Evolutionary conservation across 2,329 filamentous ascomycete genomes (phyloP), one percentile per base, ranked within the genome.

Genomic region (Alternaria sp.): DNA sequence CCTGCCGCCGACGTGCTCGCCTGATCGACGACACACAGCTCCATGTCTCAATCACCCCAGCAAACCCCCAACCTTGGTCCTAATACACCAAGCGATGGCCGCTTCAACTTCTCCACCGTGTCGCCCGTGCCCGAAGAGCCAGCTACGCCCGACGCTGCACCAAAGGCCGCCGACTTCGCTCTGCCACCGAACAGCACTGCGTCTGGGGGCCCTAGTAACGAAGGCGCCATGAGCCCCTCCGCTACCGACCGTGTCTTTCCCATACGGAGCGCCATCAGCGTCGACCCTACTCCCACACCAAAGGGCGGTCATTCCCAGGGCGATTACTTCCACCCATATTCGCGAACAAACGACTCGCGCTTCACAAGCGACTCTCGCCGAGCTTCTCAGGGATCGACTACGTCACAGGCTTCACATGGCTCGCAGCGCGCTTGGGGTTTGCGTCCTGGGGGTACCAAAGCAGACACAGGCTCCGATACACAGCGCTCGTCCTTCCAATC

Each of bases 241-340:
- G 70, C 79, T 5, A 75, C 81, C 50, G 86, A 94, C 72, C 86
- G 91, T 58, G 90, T 95, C 6, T 95, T 92, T 60, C 92, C 92
- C n/a, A 91, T 95, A 30, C 88, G 91, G 52, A 93, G 91, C n/a
- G 89, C 92, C 46, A 84, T 95, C 23, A 91, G 88, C 7, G 87
- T 94, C 44, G 89, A 92, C 69, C 87, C 81, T 2, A 84, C 81
- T 5, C 77, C 77, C 5, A 73, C 67, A 7, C 59, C 64, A 8
- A 64, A 62, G 47, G 50, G 73, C 66, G 45, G 62, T 5, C 19
- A 55, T 62, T 61, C 63, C 44, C 67, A 68, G 15, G 65, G 60
- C 49, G 71, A 73, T 57, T 81, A 85, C 80, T 81, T 84, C 73
- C 65, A 75, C 60, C 69, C 67, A 30, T 73, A 68, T 51, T 67